Evolutionary conservation across 2,329 filamentous ascomycete species (phyloP), one percentile per base, ranked within the genome.

Genomic region (Trichoderma guizhouense): DNA sequence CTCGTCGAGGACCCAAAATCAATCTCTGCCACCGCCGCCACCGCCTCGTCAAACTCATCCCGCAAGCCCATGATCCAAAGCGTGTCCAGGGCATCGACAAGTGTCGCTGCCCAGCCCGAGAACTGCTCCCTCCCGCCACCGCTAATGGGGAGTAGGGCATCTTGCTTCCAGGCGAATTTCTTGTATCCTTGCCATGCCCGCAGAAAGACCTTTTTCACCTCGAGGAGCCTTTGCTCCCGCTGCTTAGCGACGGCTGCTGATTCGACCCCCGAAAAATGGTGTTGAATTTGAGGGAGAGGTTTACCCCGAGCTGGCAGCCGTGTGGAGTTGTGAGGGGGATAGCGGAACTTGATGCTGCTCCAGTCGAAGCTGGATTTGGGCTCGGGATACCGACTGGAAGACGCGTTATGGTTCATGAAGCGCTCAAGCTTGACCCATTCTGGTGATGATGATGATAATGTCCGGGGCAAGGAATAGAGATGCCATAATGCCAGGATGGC

Each of bases 31-130:
- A 89, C 86, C 1, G 87, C 88, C 67, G 84, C 81, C 3, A 91
- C 88, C 2, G 91, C 90, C 74, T 88, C 84, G 36, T 88, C 84
- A 76, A 93, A 93, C 72, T 93, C 91, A 0, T 87, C 83, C 73
- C 85, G 86, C 77, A 93, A 75, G 5, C 87, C 91, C 87, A 93
- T 90, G 74, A 93, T 91, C 90, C 91, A 93, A 15, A 93, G 82
- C n/a, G 89, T 89, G 77, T 93, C 91, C 67, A 92, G 83, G 3
- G 88, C 82, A 77, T 92, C 90, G n/a, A 92, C 89, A 71, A 92
- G 81, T 7, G 90, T 92, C 5, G 90, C 90, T 7, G 87, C 89
- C 90, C 90, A 92, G 28, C 90, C 90, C 15, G 88, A 88, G 79
- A 91, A 91, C 39, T 87, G 86, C 75, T 91, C 85, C 58, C 85